A percentile compares a stretch with the other conserved stretches of the same genome.
Evolutionary conservation across 2,329 filamentous ascomycete genomes (phyloP).

Genomic region (Pseudogymnoascus sp.): DNA sequence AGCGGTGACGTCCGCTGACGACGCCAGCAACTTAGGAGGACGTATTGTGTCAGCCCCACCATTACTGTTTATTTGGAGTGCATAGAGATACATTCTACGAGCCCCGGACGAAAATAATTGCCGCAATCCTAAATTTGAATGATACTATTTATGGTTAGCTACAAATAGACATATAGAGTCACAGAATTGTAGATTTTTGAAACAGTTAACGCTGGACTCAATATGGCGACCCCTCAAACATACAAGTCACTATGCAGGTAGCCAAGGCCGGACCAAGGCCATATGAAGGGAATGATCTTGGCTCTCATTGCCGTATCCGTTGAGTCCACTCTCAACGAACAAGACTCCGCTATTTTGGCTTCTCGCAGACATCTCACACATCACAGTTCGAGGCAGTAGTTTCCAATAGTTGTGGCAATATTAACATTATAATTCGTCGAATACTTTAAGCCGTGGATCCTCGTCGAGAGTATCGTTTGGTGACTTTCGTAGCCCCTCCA

Average conservation of each 20-base stretch:
- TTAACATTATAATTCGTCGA: conserved; percentile 26
- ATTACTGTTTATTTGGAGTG: background rate
- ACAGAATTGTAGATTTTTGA: background rate
- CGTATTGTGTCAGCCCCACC: background rate
- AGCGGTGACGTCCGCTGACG: conserved; percentile 7
- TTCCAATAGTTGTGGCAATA: background rate
- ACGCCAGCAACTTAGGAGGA: background rate
- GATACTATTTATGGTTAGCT: conserved; percentile 1
- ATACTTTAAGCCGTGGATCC: conserved; percentile 23
- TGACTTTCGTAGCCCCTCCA: conserved; percentile 38
- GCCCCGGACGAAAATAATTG: background rate
- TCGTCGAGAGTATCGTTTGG: conserved; percentile 15
- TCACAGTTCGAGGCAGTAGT: background rate
- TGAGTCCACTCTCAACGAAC: background rate
- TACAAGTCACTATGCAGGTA: conserved; percentile 3
- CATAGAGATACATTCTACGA: background rate
- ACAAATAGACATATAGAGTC: background rate
- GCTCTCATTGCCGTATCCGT: background rate
- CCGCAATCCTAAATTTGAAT: background rate
- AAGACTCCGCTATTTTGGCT: background rate
- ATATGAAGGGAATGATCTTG: background rate
- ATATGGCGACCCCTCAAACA: background rate
- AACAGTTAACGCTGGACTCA: background rate
- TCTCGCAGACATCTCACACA: background rate
- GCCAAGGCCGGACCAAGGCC: background rate